Evolutionary conservation across 2,329 filamentous ascomycete genomes (phyloP), one percentile per base, ranked within the genome.

Genomic region (Ophiostoma sp.): DNA sequence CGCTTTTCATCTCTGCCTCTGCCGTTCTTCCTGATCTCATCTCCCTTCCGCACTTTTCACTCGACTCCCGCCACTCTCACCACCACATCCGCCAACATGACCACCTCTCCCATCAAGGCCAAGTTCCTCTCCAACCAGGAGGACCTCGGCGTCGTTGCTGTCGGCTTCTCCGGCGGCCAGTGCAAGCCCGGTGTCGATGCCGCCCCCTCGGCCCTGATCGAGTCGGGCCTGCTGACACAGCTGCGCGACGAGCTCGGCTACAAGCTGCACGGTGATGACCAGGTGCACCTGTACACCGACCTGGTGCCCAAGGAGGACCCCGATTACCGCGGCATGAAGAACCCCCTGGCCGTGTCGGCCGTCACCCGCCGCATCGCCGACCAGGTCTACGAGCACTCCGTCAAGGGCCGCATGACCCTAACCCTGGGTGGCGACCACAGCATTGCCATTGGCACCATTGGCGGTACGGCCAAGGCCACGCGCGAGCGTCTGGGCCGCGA

Each of bases 151-250:
- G 87, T 99, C 70, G 93, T 98, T 52, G 93, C 94, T 67, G 95
- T 98, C 52, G 94, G 94, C 73, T 99, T 98, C 84, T 96, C 93
- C 69, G 94, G 94, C 74, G 95, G 95, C 71, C 95, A 96, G 92
- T 90, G 90, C 82, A 97, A 98, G 82, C 84, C 89, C 57, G 95
- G 95, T 75, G 94, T 97, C 74, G 95, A 98, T 78, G 92, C 91
- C 20, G 95, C 91, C 7, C 95, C 95, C 41, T 89, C 90, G 75
- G 94, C 93, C 69, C 88, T 99, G 69, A 95, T 98, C 76, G 87
- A 94, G 78, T 87, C 92, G 69, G 95, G 95, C 70, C 89, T 99
- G 67, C 89, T 98, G 72, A 85, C 87, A 71, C 91, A 96, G 80
- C 87, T 99, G 71, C 86, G 87, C 77, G 85, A 92, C 57, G 94